Percentiles rank a stretch among this genome's conserved stretches.
phyloP scores from a whole-genome alignment of 768 basidiomycete genomes.

The Mycena rosella region DNA sequence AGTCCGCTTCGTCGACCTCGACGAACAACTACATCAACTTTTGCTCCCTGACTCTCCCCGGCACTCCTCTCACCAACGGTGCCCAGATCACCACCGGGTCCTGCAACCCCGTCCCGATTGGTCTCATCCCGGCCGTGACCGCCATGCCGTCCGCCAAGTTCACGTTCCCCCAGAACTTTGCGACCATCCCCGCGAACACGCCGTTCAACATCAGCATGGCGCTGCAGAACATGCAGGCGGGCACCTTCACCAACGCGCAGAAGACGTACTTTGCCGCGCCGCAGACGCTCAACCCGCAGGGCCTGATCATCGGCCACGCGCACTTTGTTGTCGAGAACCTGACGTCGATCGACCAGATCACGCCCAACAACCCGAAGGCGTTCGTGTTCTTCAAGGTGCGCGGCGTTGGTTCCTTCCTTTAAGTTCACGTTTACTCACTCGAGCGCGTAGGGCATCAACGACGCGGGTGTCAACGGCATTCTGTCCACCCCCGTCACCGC shows the following conservation, averaged over 20 bases:
- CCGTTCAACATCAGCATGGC: constrained; percentile 16
- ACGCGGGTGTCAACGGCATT: constrained; percentile 50
- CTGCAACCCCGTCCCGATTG: constrained; percentile 71
- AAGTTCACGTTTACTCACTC: constrained; percentile 52
- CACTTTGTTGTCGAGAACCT: constrained; percentile 57
- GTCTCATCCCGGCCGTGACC: constrained; percentile 62
- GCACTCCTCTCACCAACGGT: constrained; percentile 66
- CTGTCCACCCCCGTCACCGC: constrained; percentile 52
- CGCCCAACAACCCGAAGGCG: constrained; percentile 39
- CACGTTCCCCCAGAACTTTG: constrained; percentile 22
- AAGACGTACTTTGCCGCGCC: constrained; percentile 64
- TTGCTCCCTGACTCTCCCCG: constrained; percentile 35
- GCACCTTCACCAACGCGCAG: constrained; percentile 62
- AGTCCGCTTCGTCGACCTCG: constrained; percentile 6
- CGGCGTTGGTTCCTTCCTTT: constrained; percentile 25
- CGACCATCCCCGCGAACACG: constrained; percentile 5
- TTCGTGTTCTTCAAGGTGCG: constrained; percentile 74
- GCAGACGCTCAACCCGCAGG: constrained; percentile 58
- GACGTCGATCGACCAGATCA: neutral
- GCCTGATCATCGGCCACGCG: constrained; percentile 64
- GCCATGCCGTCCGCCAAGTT: constrained; percentile 66
- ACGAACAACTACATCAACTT: constrained; percentile 26
- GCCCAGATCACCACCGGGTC: constrained; percentile 63
- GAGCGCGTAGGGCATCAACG: constrained; percentile 62
- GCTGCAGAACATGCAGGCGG: neutral